Conservation (phyloP, 768 basidiomycete genomes). For the Brasilioporus rufonigricans region DNA sequence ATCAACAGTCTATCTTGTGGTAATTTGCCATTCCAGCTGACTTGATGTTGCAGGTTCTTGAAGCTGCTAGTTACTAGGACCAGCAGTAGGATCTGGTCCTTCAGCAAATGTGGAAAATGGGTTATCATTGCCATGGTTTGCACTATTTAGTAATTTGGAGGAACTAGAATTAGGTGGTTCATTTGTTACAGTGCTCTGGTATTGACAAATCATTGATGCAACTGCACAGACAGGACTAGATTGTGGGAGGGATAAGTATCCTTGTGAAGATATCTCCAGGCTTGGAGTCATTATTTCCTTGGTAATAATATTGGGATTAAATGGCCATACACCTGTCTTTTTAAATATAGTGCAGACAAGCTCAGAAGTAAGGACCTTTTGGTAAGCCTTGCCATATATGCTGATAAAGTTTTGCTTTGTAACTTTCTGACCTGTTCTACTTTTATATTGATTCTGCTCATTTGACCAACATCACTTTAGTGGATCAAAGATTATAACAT, state of each 20-base stretch:
- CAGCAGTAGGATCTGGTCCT: too few relatives aligned
- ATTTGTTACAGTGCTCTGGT: too few relatives aligned
- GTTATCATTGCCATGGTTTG: too few relatives aligned
- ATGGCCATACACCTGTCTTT: constrained; percentile 31
- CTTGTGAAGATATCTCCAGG: not conserved
- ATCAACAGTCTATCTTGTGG: too few relatives aligned
- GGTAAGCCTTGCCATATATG: too few relatives aligned
- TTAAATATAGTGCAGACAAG: constrained; percentile 27
- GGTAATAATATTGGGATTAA: not conserved
- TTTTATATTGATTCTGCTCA: not conserved
- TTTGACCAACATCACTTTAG: not conserved
- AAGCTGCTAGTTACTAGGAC: too few relatives aligned
- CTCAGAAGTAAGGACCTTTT: constrained; percentile 14
- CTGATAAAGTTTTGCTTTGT: not conserved
- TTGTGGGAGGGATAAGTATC: constrained; percentile 19
- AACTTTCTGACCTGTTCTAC: not conserved
- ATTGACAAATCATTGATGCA: not conserved
- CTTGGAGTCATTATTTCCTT: constrained; percentile 9
- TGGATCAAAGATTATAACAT: not conserved
- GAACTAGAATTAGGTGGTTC: too few relatives aligned
- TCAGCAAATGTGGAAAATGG: too few relatives aligned
- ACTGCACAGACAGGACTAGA: constrained; percentile 4
- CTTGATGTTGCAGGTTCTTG: too few relatives aligned
- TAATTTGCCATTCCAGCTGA: too few relatives aligned
- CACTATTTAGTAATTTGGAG: too few relatives aligned